Base-by-base conservation (phyloP, 2,329 filamentous ascomycete genomes). In the Sporothrix protearum region DNA sequence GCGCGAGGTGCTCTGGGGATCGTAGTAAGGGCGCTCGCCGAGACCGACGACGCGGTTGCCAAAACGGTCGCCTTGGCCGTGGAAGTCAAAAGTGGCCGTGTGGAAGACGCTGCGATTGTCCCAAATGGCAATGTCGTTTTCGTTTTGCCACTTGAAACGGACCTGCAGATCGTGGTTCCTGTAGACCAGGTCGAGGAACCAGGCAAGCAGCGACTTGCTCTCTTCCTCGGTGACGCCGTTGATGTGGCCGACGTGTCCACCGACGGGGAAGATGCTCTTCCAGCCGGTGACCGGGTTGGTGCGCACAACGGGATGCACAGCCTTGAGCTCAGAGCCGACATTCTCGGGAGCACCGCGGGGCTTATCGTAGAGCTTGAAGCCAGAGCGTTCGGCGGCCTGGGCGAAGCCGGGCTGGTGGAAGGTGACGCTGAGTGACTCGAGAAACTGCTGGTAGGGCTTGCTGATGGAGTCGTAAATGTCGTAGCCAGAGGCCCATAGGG, bases 251-350 rank as follows among this genome's bases (percentile, higher is more conserved):
- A 85, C 83, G 75, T 87, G 84, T n/a, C 81, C 81, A 12, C 85
- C 85, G 0, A 86, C 80, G 1, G 84, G 83, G 75, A 86, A 88
- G 57, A 87, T 77, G 63, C 80, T 83, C 78, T 86, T 87, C 86
- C 86, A 88, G 1, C 86, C 86, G 0, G 85, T 87, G 0, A 88
- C 85, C 0, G 86, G 86, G 76, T 88, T 88, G 12, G 86, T 88
- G 45, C 86, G 82, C 42, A 88, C 78, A 2, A 88, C 83, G 0
- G 86, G 86, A 76, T 88, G 86, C 3, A 85, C 76, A 12, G 85
- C 85, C 70, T 81, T 80, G 72, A 88, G 81, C 2, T 80, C 77
- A 3, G 79, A 76, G 64, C 85, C 86, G 4, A 84, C 77, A 73
- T 88, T 88, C 73, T 83, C 82, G 0, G 85, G 85, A 0, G 83